A percentile compares a stretch with the other conserved stretches of the same genome.
Conservation (phyloP, 805 yeast species). For the Lachancea quebecensis region DNA sequence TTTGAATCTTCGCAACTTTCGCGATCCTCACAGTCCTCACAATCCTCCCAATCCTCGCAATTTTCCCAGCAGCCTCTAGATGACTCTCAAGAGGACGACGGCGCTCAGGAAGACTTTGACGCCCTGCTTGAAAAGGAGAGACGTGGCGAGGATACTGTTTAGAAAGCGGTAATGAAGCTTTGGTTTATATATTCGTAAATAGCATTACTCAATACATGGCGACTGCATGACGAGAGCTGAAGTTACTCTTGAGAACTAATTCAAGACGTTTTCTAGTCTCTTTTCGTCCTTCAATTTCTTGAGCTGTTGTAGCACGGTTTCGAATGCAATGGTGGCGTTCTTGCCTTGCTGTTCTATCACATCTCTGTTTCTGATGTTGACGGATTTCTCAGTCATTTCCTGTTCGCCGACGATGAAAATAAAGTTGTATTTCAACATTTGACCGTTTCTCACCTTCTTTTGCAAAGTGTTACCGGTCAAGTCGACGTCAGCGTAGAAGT, state of each 20-base stretch:
- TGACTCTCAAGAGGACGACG: neutral
- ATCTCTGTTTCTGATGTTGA: constrained; percentile 95
- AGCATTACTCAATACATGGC: constrained; percentile 1
- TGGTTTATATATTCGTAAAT: neutral
- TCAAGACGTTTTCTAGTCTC: constrained; percentile 60
- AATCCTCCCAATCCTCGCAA: no score
- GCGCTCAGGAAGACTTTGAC: constrained; percentile 12
- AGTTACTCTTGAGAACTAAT: constrained; percentile 8
- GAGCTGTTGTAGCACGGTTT: constrained; percentile 65
- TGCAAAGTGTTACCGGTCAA: constrained; percentile 91
- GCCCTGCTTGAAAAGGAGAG: constrained; percentile 15
- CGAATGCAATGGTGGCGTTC: constrained; percentile 73
- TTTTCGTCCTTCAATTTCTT: constrained; percentile 59
- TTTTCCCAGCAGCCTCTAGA: no score
- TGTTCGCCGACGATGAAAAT: constrained; percentile 96
- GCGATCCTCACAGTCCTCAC: no score
- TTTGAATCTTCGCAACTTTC: no score
- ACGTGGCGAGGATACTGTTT: constrained; percentile 7
- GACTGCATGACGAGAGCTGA: constrained; percentile 1
- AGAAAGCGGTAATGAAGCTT: neutral
- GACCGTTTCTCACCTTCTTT: constrained; percentile 97
- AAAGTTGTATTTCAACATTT: constrained; percentile 88
- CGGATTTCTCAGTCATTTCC: constrained; percentile 72
- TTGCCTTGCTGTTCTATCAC: constrained; percentile 88
- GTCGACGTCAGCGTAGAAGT: constrained; percentile 90